phyloP scores from a whole-genome alignment of 805 yeast species.

The Metschnikowia colocasiae region DNA sequence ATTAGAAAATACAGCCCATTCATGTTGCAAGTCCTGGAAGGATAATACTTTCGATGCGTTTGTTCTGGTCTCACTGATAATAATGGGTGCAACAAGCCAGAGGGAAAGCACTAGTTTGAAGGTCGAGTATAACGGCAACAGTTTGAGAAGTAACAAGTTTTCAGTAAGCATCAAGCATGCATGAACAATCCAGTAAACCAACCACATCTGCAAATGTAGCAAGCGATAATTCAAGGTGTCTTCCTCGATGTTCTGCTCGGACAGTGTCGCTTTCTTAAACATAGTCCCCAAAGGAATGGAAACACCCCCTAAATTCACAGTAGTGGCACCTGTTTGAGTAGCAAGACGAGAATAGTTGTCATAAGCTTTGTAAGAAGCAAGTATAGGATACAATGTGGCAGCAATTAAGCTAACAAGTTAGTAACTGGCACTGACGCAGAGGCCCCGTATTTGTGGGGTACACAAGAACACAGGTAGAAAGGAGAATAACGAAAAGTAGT shows the following conservation, averaged over 20 bases:
- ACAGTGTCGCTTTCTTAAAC: slow-evolving; percentile 27
- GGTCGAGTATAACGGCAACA: slow-evolving; percentile 22
- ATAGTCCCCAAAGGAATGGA: slow-evolving; percentile 37
- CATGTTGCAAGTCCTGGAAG: slow-evolving; percentile 18
- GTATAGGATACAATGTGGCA: slow-evolving; percentile 53
- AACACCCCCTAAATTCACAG: slow-evolving; percentile 36
- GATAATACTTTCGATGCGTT: slow-evolving; percentile 11
- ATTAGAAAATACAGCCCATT: slow-evolving; percentile 27
- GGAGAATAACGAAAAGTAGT: background rate
- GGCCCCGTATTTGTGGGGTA: slow-evolving; percentile 3
- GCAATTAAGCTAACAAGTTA: slow-evolving; percentile 21
- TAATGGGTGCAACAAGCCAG: slow-evolving; percentile 47
- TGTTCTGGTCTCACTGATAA: slow-evolving; percentile 39
- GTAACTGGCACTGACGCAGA: background rate
- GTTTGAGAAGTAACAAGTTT: slow-evolving; percentile 41
- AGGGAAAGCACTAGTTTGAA: slow-evolving; percentile 56
- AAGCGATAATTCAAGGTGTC: slow-evolving; percentile 23
- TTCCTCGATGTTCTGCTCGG: slow-evolving; percentile 15
- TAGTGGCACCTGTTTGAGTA: slow-evolving; percentile 26
- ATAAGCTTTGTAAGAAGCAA: slow-evolving; percentile 59
- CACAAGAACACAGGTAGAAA: background rate
- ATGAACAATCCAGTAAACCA: slow-evolving; percentile 61
- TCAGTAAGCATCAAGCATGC: slow-evolving; percentile 42
- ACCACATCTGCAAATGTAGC: slow-evolving; percentile 38
- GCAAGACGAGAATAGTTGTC: slow-evolving; percentile 36